A percentile compares a stretch with the other conserved stretches of the same genome.
These are phyloP conservation scores for Solanum hybrid DNA, from an alignment of 305 asterid genomes.

Conservation along the genomic window DNA sequence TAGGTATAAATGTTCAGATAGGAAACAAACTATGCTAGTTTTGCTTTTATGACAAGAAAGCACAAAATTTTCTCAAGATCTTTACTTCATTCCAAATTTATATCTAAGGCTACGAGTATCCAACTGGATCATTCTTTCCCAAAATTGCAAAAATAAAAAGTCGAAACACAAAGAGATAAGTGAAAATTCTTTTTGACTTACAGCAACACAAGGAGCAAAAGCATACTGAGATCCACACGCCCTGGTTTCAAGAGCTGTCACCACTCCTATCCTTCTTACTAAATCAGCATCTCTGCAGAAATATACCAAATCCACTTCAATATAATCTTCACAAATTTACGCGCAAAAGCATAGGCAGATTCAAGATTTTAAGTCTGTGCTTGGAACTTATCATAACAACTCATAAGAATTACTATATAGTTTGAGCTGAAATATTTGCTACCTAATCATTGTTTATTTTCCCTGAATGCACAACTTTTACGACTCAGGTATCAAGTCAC, in stretches of 20 bases:
- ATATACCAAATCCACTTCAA: background rate
- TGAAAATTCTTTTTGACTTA: conserved; percentile 25
- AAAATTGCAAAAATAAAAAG: background rate
- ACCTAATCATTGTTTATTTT: background rate
- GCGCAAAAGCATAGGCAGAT: background rate
- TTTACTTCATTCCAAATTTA: background rate
- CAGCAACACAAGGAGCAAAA: conserved; percentile 96
- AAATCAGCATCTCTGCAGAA: conserved; percentile 63
- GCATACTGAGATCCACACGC: conserved; percentile 81
- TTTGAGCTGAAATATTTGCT: background rate
- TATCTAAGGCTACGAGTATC: background rate
- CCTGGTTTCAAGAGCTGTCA: conserved; percentile 88
- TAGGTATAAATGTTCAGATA: background rate
- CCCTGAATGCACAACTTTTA: background rate
- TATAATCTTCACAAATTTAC: background rate
- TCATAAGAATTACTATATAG: background rate
- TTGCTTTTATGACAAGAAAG: background rate
- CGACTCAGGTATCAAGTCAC: background rate
- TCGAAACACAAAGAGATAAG: background rate
- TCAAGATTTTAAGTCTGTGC: background rate
- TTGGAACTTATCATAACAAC: background rate
- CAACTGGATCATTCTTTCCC: background rate
- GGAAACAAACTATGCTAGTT: background rate
- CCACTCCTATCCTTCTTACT: conserved; percentile 65
- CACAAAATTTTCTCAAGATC: background rate